phyloP scores from a whole-genome alignment of 306 rosid genomes.

The Vachellia collinsii region DNA sequence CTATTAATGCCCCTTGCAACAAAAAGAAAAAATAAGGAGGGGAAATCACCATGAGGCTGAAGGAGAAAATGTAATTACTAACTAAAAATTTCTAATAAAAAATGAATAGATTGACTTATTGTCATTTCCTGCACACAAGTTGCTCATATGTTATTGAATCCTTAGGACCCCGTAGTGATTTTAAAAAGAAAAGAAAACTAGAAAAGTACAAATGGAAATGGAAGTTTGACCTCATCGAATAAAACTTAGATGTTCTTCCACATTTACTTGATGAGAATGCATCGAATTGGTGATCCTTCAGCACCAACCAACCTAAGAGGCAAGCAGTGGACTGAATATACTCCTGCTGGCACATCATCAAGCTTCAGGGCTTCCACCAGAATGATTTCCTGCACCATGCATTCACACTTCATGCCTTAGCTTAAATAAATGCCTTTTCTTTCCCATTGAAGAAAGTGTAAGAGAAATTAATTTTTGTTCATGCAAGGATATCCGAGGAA shows the following conservation, averaged over 20 bases:
- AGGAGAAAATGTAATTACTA: too few relatives aligned
- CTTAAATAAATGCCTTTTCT: conserved; percentile 18
- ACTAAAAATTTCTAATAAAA: too few relatives aligned
- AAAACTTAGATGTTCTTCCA: conserved; percentile 8
- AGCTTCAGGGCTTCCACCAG: conserved; percentile 89
- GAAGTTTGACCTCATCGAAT: neutral
- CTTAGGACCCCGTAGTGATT: neutral
- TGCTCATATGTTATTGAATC: too few relatives aligned
- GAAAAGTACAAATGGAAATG: neutral
- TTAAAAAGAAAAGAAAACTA: neutral
- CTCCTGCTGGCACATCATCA: conserved; percentile 68
- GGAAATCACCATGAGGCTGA: too few relatives aligned
- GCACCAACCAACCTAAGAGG: conserved; percentile 90
- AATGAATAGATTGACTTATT: too few relatives aligned
- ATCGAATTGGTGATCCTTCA: conserved; percentile 91
- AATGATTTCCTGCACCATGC: conserved; percentile 72
- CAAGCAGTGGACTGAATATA: conserved; percentile 76
- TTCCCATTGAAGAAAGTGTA: conserved; percentile 16
- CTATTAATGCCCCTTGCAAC: neutral
- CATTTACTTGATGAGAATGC: conserved; percentile 73
- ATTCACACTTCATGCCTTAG: neutral
- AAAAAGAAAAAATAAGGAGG: too few relatives aligned
- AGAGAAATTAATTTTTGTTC: conserved; percentile 4
- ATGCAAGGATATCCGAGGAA: conserved; percentile 19
- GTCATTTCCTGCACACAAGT: too few relatives aligned